Conservation (phyloP, 1,284 basidiomycete genomes). For the Cutaneotrichosporon sp. region DNA sequence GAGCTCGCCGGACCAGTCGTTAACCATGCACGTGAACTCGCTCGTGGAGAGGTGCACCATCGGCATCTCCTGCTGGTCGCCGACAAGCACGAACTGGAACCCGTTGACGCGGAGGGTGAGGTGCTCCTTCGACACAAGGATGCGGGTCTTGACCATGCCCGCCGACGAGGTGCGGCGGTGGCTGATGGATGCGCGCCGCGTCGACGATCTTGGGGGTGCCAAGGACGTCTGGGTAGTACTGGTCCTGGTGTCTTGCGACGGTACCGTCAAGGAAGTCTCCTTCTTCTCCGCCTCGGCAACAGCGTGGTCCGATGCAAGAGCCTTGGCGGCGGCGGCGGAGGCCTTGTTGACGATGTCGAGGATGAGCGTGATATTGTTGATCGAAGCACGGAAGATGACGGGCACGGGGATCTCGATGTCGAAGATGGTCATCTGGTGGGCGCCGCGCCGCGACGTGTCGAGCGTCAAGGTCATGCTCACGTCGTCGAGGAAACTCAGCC, state of each 20-base stretch:
- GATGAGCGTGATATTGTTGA: slow-evolving; percentile 89
- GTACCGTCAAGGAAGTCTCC: background rate
- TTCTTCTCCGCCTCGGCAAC: slow-evolving; percentile 2
- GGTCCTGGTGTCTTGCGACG: background rate
- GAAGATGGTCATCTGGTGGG: slow-evolving; percentile 78
- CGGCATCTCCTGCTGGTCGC: slow-evolving; percentile 93
- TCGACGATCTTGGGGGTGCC: slow-evolving; percentile 19
- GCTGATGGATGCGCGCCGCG: slow-evolving; percentile 46
- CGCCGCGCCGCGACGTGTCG: slow-evolving; percentile 74
- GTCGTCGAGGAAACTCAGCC: slow-evolving; percentile 90
- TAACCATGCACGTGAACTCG: slow-evolving; percentile 78
- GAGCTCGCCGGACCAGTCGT: slow-evolving; percentile 94
- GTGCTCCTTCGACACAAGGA: slow-evolving; percentile 79
- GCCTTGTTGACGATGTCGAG: slow-evolving; percentile 87
- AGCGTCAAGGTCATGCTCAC: slow-evolving; percentile 84
- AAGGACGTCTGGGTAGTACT: slow-evolving; percentile 26
- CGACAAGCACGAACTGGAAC: slow-evolving; percentile 89
- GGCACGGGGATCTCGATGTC: slow-evolving; percentile 77
- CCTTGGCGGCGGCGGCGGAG: slow-evolving; percentile 61
- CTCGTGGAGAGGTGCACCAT: slow-evolving; percentile 86
- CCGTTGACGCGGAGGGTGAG: slow-evolving; percentile 83
- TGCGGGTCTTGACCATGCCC: slow-evolving; percentile 46
- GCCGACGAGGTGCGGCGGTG: slow-evolving; percentile 1
- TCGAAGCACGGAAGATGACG: slow-evolving; percentile 87
- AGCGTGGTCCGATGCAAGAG: slow-evolving; percentile 27